Evolutionary conservation across 768 basidiomycete genomes (phyloP), one percentile per base, ranked within the genome.

Genomic region (Podaxis rugospora): DNA sequence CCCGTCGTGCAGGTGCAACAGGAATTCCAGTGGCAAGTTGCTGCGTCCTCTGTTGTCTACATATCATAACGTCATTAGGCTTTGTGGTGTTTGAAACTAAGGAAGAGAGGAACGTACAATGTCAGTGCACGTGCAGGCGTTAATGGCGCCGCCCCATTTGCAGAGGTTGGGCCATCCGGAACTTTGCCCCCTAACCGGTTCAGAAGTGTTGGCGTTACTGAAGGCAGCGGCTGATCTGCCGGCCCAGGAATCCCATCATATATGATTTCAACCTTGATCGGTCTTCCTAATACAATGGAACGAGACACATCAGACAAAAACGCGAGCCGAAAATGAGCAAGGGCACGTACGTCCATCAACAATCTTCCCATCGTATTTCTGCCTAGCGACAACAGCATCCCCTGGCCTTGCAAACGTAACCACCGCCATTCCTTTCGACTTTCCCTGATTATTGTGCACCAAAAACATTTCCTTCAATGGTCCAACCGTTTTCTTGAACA

Each of bases 351-450:
- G 75, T 55, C 80, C 81, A 67, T 92, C 90, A 21, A 92, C 83
- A 54, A 90, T 81, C 73, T 89, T 89, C 49, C 88, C 88, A 65
- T 92, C 78, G 66, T 89, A 92, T 72, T 89, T 91, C 25, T 76
- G 69, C 40, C 82, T 81, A 7, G 90, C 90, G 42, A 83, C 63
- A 1, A 69, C 74, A 6, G 90, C 90, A 71, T 90, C 88, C 1
- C 78, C 84, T 6, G 80, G 63, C 35, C 86, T 80, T 65, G 85
- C 80, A 66, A 92, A 92, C 0, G 76, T 67, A 2, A 92, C 87
- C 13, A 92, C 71, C 1, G 90, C 90, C 89, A 92, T 91, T 18
- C 90, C 90, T 67, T 89, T 91, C 49, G 89, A 88, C 57, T 78
- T 80, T 0, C 85, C 90, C 66, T 90, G 85, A 2, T 83, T 84